Conservation (phyloP, 768 basidiomycete genomes). For the Termitomyces sp. region DNA sequence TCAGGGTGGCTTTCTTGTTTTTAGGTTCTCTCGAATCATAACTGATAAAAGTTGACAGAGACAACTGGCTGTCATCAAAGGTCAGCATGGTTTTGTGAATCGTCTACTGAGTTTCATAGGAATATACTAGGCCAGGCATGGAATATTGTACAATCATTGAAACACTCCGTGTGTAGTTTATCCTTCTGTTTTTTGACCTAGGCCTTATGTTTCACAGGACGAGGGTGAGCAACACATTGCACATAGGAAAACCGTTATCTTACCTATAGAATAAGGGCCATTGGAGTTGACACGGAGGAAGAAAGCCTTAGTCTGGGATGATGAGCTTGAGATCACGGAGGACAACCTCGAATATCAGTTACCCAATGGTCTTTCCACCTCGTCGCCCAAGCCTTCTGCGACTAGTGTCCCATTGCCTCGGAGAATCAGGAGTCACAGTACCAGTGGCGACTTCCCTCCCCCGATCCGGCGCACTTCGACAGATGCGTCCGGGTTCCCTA, state of each 20-base stretch:
- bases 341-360: constrained; percentile 33
- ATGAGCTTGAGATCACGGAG: constrained; percentile 70
- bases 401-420: constrained; percentile 55
- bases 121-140: constrained; percentile 61
- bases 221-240: constrained; percentile 45
- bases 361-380: constrained; percentile 29
- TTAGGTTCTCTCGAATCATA: background rate
- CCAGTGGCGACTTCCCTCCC: constrained; percentile 69
- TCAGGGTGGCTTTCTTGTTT: constrained; percentile 39
- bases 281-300: constrained; percentile 82
- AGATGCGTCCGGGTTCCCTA: constrained; percentile 54
- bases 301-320: constrained; percentile 81
- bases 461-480: constrained; percentile 60
- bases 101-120: background rate
- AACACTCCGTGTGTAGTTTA: constrained; percentile 54
- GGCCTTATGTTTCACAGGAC: constrained; percentile 39
- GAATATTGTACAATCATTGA: constrained; percentile 83
- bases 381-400: constrained; percentile 58
- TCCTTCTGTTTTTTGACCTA: background rate
- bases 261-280: constrained; percentile 50
- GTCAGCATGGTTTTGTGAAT: constrained; percentile 15
- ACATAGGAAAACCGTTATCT: background rate
- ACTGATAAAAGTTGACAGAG: constrained; percentile 35
- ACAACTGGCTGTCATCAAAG: constrained; percentile 91
- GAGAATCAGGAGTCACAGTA: constrained; percentile 53